Percentiles rank a stretch among this genome's conserved stretches.
These are phyloP conservation scores for Xylariaceae sp. DNA, from an alignment of 2,329 filamentous ascomycete genomes.

Conservation along the genomic window DNA sequence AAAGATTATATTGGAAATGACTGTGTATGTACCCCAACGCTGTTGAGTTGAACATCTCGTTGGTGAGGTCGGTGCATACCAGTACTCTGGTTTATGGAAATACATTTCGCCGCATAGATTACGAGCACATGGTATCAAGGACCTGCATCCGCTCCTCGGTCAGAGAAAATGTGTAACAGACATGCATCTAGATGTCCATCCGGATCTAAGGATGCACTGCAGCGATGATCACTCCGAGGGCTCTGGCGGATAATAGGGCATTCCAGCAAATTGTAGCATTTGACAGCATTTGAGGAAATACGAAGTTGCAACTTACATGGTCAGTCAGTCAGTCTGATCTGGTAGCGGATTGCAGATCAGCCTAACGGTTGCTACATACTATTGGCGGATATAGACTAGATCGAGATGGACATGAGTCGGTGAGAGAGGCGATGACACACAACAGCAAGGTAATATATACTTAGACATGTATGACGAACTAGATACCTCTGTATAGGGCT, in stretches of 20 bases:
- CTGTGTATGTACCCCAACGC: background rate
- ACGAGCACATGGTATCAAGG: background rate
- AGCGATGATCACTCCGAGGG: conserved; percentile 6
- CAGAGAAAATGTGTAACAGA: background rate
- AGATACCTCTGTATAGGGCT: background rate
- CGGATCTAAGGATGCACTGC: conserved; percentile 10
- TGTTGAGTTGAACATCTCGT: background rate
- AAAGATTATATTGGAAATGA: too few relatives aligned
- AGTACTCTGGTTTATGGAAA: conserved; percentile 39
- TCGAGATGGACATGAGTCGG: background rate
- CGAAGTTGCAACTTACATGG: too few relatives aligned
- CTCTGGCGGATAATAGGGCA: background rate
- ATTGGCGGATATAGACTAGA: background rate
- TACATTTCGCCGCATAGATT: conserved; percentile 25
- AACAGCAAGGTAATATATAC: background rate
- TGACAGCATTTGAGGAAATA: too few relatives aligned
- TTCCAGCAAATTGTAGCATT: background rate
- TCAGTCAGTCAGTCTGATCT: too few relatives aligned
- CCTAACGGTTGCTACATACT: background rate
- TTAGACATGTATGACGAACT: conserved; percentile 8
- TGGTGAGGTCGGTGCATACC: conserved; percentile 33
- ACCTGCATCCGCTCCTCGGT: conserved; percentile 4
- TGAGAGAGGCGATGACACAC: background rate
- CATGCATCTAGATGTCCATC: background rate
- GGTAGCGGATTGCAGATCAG: conserved; percentile 5